Conservation (phyloP, 2,329 filamentous ascomycete species). For the Colletotrichum incanum region DNA sequence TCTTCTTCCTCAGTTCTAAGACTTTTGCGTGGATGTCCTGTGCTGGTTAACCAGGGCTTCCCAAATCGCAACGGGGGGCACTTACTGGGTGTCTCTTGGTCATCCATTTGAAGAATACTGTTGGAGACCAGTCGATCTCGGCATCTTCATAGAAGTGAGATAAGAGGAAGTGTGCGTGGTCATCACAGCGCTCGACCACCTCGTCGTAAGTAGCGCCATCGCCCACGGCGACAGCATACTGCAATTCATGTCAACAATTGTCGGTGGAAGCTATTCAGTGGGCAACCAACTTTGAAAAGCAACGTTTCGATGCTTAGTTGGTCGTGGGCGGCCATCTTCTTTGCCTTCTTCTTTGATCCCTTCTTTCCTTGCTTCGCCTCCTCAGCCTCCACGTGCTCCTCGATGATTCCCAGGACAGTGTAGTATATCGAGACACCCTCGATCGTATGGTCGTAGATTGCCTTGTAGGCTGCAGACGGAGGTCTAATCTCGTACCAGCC, state of each 20-base stretch:
- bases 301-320: constrained; percentile 33
- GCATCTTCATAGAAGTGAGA: constrained; percentile 62
- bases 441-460: constrained; percentile 72
- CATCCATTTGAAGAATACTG: constrained; percentile 67
- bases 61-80: neutral
- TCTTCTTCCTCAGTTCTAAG: constrained; percentile 24
- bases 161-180: constrained; percentile 68
- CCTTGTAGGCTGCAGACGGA: constrained; percentile 70
- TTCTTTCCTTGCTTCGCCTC: constrained; percentile 50
- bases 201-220: constrained; percentile 68
- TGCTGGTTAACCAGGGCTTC: neutral
- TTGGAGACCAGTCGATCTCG: constrained; percentile 62
- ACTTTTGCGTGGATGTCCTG: constrained; percentile 38
- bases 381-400: constrained; percentile 50
- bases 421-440: constrained; percentile 78
- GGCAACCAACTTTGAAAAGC: constrained; percentile 54
- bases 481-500: constrained; percentile 78
- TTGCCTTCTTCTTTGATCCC: constrained; percentile 50
- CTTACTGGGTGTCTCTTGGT: constrained; percentile 58
- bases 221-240: constrained; percentile 68
- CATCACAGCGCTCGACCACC: constrained; percentile 61
- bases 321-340: constrained; percentile 14
- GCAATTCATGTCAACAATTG: constrained; percentile 22
- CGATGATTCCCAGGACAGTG: constrained; percentile 72
- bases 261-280: neutral